Base-by-base conservation (phyloP, 1,284 basidiomycete genomes). In the Apiotrichum gamsii region DNA sequence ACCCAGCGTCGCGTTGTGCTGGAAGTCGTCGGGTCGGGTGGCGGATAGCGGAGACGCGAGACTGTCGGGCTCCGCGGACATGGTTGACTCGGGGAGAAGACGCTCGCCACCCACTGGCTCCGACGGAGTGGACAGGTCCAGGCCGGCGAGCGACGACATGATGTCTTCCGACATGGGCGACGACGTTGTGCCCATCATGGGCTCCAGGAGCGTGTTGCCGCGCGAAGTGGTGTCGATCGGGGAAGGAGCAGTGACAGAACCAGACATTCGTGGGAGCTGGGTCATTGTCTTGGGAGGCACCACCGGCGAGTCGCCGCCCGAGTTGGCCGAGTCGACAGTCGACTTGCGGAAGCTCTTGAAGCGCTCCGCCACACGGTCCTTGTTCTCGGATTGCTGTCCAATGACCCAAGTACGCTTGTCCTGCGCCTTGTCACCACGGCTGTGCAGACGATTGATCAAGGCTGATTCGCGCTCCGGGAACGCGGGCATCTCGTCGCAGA, bases 401-500 rank as follows among this genome's bases (percentile, higher is more conserved):
- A 95, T 90, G 48, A 94, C 76, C 93, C 94, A 97, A 2, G 87
- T 94, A 39, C 91, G 78, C 73, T 94, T 94, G 70, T 95, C 91
- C 57, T 87, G 87, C 11, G 86, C 86, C 61, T 91, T 87, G 4
- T 84, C 85, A 33, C 89, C 85, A 67, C 93, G 93, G 61, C 82
- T 83, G 64, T 94, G 88, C 33, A 97, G 73, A 31, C 90, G 80
- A 49, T 80, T 85, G 33, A 95, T 75, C 15, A 98, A 78, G 8
- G 93, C 84, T 51, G 90, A 96, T 58, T 90, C 87, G 42, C 93
- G 83, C 47, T 95, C 87, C 2, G 93, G 90, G 78, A 96, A 99
- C 1, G 94, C 90, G 6, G 95, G 95, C 84, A 99, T 98, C 74
- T 98, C 95, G 68, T 97, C 95, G 72, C 93, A 97, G 13, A 98